Percentiles rank a stretch among this genome's conserved stretches.
These are phyloP conservation scores for Lolium perenne DNA, from an alignment of 176 grass and related monocot species.

Conservation along the genomic window DNA sequence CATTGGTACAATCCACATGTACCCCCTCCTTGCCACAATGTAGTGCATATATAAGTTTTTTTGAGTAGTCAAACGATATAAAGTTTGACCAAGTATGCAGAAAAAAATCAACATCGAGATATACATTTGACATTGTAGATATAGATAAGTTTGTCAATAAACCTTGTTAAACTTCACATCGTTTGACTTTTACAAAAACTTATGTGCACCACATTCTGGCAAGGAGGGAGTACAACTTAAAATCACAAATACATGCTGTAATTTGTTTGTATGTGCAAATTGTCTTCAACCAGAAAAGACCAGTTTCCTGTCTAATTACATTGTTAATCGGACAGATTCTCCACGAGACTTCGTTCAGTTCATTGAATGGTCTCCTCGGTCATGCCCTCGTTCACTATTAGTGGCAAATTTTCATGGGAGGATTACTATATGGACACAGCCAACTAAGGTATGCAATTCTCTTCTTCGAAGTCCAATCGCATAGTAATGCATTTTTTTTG, in stretches of 20 bases:
- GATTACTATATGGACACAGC: slow-evolving; percentile 98
- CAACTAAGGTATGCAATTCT: slow-evolving; percentile 65
- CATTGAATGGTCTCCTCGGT: slow-evolving; percentile 97
- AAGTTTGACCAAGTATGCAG: no score
- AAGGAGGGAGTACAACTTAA: neutral
- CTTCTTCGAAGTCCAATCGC: slow-evolving; percentile 29
- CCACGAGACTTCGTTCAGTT: slow-evolving; percentile 98
- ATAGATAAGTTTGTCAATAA: no score
- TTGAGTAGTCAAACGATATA: no score
- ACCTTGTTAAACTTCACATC: no score
- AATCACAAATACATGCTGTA: slow-evolving; percentile 15
- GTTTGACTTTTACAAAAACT: no score
- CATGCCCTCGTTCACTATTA: slow-evolving; percentile 85
- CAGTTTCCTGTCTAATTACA: slow-evolving; percentile 13
- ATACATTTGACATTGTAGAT: no score
- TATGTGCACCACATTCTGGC: no score
- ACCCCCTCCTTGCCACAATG: no score
- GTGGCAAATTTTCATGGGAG: slow-evolving; percentile 98
- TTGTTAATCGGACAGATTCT: slow-evolving; percentile 84
- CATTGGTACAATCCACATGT: slow-evolving; percentile 10
- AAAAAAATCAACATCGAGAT: no score
- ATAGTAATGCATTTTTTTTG: neutral
- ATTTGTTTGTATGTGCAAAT: neutral
- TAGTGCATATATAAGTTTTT: no score
- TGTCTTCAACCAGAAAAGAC: neutral